Base-by-base conservation (phyloP, 2,329 filamentous ascomycete species). In the Zymoseptoria passerinii region DNA sequence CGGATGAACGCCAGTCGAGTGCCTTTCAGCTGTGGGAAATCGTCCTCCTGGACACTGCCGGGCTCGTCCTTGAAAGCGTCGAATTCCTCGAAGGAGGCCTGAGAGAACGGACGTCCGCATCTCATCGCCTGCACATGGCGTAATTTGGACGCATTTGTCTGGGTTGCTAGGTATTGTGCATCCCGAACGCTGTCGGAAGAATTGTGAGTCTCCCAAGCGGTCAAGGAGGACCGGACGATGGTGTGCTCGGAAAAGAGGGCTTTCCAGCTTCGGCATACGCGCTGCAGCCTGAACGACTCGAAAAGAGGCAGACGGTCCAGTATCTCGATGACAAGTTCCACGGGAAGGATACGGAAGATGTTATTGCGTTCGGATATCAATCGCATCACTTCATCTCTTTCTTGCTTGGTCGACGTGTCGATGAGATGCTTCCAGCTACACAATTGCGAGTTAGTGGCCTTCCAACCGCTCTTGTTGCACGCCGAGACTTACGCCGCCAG, bases 311-410 rank as follows among this genome's bases (percentile, higher is more conserved):
- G 59, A 51, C 72, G 63, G 29, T 59, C 57, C 58, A 76, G 74
- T 16, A 76, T 56, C 4, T 68, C 60, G 19, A 69, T 65, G 5
- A 73, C 65, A 7, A 77, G 63, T 65, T 77, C 75, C 13, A 72
- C 16, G 4, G 75, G 75, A 40, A 76, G 60, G 0, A 44, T 58
- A n/a, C 64, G 67, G 29, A 76, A 55, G 35, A 74, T 68, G 59
- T 76, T 74, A 52, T 62, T 60, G 48, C 57, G 61, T 28, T 53
- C 60, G 2, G 48, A 53, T 8, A 67, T 59, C 8, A 62, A 23
- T 2, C 19, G 5, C 1, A 29, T 28, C 6, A 66, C 48, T 4
- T 53, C 40, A 9, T 49, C 29, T 19, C 61, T 44, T 28, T 66
- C 66, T n/a, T 58, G 49, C 20, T n/a, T 23, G n/a, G 8, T 50